phyloP scores from a whole-genome alignment of 2,329 filamentous ascomycete genomes.

The Coniella vitis region DNA sequence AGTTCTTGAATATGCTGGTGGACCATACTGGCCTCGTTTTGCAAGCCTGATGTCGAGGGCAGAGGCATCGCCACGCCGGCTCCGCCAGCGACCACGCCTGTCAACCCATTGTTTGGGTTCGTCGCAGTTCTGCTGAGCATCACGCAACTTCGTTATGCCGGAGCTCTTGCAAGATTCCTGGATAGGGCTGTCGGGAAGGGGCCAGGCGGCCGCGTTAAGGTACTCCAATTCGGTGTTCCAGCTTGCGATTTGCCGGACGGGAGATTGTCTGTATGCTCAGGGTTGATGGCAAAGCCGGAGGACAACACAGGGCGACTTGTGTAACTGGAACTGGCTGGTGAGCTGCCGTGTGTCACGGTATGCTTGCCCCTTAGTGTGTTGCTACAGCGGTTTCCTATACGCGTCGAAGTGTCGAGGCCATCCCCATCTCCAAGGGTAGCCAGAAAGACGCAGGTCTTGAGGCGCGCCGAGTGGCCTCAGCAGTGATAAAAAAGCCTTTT shows the following conservation, averaged over 20 bases:
- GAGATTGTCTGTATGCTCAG: no score
- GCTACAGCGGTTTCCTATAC: constrained; percentile 1
- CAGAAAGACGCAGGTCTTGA: constrained; percentile 6
- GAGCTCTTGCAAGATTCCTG: constrained; percentile 1
- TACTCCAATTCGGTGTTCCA: no score
- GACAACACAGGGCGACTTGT: no score
- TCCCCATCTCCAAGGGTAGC: constrained; percentile 8
- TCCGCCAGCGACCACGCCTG: constrained; percentile 5
- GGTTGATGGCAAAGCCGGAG: no score
- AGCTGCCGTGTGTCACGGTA: constrained; percentile 15
- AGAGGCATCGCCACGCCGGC: constrained; percentile 22
- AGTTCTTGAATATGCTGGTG: constrained; percentile 71
- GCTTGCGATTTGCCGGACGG: no score
- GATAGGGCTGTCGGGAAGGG: not conserved
- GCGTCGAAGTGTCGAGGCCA: constrained; percentile 5
- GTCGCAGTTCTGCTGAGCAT: constrained; percentile 39
- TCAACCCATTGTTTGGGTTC: constrained; percentile 24
- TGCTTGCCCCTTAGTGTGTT: not conserved
- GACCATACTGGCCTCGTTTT: constrained; percentile 41
- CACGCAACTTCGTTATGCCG: constrained; percentile 27
- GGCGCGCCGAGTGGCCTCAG: constrained; percentile 11
- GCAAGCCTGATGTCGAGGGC: constrained; percentile 22
- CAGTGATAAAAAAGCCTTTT: not conserved
- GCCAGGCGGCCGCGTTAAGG: not conserved
- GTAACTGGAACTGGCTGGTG: no score